A percentile compares a stretch with the other conserved stretches of the same genome.
Conservation (phyloP, 176 grass and related monocot species). For the Zizania latifolia region DNA sequence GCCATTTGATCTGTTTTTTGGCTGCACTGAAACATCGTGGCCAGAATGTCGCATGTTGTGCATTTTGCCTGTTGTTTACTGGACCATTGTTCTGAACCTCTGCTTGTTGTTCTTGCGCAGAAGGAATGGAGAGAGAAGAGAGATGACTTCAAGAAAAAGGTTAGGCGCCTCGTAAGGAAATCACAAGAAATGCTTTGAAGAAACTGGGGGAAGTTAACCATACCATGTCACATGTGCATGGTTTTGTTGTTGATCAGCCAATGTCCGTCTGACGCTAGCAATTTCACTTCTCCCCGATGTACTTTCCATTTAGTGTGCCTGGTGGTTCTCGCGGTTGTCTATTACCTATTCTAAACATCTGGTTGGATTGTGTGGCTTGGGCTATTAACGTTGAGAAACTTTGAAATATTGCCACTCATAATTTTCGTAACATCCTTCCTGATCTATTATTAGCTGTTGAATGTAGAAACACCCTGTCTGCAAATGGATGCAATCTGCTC, state of each 20-base stretch:
- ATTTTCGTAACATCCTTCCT: slow-evolving; percentile 1
- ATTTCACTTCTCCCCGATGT: slow-evolving; percentile 23
- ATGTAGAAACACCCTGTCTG: background rate
- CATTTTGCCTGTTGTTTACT: background rate
- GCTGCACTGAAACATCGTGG: background rate
- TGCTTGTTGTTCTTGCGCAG: slow-evolving; percentile 37
- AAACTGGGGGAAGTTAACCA: slow-evolving; percentile 17
- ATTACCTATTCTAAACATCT: background rate
- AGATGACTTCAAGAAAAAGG: slow-evolving; percentile 92
- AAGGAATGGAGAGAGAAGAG: slow-evolving; percentile 95
- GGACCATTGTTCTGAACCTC: background rate
- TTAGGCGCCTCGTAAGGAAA: slow-evolving; percentile 59
- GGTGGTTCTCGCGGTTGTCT: slow-evolving; percentile 8
- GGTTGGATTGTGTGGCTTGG: slow-evolving; percentile 29
- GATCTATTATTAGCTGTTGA: background rate
- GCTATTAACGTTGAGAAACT: slow-evolving; percentile 28
- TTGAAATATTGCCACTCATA: slow-evolving; percentile 5
- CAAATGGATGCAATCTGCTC: background rate
- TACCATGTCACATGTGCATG: slow-evolving; percentile 10
- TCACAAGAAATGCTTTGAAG: slow-evolving; percentile 94
- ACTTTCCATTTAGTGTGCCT: slow-evolving; percentile 29
- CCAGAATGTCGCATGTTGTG: background rate
- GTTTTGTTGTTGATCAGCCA: slow-evolving; percentile 23
- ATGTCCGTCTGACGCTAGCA: slow-evolving; percentile 15
- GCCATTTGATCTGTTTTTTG: background rate